Conservation (phyloP, 2,329 filamentous ascomycete genomes). For the Berkeleyomyces basicola region DNA sequence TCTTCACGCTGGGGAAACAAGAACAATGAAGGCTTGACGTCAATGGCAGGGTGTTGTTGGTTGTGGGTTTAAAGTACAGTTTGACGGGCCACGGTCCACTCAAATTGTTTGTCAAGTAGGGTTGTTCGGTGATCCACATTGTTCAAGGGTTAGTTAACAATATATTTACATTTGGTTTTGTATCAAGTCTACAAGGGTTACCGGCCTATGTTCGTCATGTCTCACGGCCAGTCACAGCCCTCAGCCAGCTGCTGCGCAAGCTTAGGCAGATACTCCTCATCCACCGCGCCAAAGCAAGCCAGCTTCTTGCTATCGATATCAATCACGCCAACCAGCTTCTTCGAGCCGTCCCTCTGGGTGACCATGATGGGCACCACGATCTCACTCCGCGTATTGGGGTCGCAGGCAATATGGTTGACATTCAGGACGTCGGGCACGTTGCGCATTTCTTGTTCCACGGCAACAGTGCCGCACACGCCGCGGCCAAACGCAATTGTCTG, state of each 20-base stretch:
- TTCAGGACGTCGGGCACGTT: conserved; percentile 51
- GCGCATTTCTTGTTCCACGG: conserved; percentile 42
- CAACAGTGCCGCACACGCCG: conserved; percentile 62
- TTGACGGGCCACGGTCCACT: no score
- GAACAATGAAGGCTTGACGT: neutral
- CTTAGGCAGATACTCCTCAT: conserved; percentile 47
- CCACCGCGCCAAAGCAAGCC: conserved; percentile 52
- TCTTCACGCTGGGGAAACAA: no score
- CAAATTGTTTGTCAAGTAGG: no score
- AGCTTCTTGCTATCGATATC: conserved; percentile 59
- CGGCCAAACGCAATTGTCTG: conserved; percentile 57
- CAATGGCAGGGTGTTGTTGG: no score
- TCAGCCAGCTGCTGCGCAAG: conserved; percentile 42
- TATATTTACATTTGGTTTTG: no score
- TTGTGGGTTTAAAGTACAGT: no score
- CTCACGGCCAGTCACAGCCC: conserved; percentile 46
- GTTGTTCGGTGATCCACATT: no score
- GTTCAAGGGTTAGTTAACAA: no score
- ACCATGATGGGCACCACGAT: conserved; percentile 59
- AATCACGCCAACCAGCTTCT: conserved; percentile 53
- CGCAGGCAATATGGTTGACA: conserved; percentile 73
- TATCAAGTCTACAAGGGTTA: conserved; percentile 5
- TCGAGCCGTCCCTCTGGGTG: conserved; percentile 19
- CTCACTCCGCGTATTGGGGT: conserved; percentile 59
- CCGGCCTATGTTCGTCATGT: conserved; percentile 17